Evolutionary conservation across 805 yeast species (phyloP).

Genomic region (Nakazawaea molendinolei): DNA sequence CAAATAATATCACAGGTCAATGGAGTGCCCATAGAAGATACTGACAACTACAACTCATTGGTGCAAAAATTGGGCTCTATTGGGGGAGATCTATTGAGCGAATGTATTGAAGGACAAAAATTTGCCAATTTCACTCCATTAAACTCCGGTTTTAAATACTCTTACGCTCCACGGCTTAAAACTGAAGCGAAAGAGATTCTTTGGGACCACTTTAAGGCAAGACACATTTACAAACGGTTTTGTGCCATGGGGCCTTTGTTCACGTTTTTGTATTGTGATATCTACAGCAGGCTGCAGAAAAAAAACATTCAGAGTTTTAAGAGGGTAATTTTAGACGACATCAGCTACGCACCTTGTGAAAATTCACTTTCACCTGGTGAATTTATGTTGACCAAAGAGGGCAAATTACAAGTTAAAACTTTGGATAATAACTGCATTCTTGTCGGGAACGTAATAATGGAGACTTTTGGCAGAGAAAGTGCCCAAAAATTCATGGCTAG

Average conservation of each 20-base stretch:
- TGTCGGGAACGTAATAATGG: constrained; percentile 39
- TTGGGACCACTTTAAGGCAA: constrained; percentile 38
- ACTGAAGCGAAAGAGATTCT: constrained; percentile 34
- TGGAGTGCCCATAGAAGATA: constrained; percentile 29
- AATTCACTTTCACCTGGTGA: constrained; percentile 22
- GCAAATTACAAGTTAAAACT: too few relatives aligned
- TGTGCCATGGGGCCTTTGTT: constrained; percentile 53
- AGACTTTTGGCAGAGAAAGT: constrained; percentile 43
- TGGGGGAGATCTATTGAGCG: constrained; percentile 56
- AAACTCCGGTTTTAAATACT: constrained; percentile 25
- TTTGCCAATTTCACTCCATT: constrained; percentile 19
- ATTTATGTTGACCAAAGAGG: constrained; percentile 21
- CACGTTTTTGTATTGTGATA: constrained; percentile 32
- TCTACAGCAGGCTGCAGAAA: constrained; percentile 21
- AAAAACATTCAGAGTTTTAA: constrained; percentile 10
- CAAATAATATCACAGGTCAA: constrained; percentile 53
- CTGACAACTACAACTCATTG: constrained; percentile 41
- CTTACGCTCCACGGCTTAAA: constrained; percentile 54
- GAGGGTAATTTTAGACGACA: constrained; percentile 43
- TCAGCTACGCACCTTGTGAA: constrained; percentile 18
- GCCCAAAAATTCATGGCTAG: constrained; percentile 36
- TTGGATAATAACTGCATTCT: too few relatives aligned
- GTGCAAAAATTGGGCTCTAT: constrained; percentile 43
- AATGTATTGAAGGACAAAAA: constrained; percentile 31
- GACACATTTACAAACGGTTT: constrained; percentile 32